A percentile compares a stretch with the other conserved stretches of the same genome.
phyloP scores from a whole-genome alignment of 768 basidiomycete genomes.

The Tricholoma hemisulphureum region DNA sequence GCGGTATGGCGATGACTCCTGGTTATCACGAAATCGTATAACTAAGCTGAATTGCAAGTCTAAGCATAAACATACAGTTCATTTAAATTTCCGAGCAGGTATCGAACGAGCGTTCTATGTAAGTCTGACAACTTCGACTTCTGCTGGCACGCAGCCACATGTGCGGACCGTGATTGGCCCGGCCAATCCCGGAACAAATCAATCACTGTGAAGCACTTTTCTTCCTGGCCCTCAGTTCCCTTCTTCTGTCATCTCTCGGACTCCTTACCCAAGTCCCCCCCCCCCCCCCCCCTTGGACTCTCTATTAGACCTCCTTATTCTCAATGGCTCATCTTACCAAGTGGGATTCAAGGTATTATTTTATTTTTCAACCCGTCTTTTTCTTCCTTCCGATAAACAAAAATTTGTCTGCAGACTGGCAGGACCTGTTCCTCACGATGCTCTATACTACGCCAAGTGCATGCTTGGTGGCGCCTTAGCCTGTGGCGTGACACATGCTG shows the following conservation, averaged over 20 bases:
- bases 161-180: slow-evolving; percentile 35
- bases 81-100: too few species aligned
- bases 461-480: slow-evolving; percentile 87
- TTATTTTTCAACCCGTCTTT: neutral
- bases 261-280: slow-evolving; percentile 20
- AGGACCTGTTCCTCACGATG: slow-evolving; percentile 75
- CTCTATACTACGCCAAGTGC: slow-evolving; percentile 77
- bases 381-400: neutral
- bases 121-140: neutral
- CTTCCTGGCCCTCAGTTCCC: slow-evolving; percentile 21
- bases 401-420: slow-evolving; percentile 41
- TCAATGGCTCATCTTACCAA: slow-evolving; percentile 59
- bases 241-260: slow-evolving; percentile 26
- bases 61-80: too few species aligned
- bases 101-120: neutral
- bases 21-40: neutral
- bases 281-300: slow-evolving; percentile 28
- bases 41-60: neutral
- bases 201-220: slow-evolving; percentile 26
- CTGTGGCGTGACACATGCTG: slow-evolving; percentile 86
- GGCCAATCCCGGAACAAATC: slow-evolving; percentile 38
- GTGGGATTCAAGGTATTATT: slow-evolving; percentile 70
- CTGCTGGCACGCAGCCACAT: slow-evolving; percentile 16
- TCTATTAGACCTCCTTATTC: slow-evolving; percentile 28
- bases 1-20: neutral